Percentiles rank a stretch among this genome's conserved stretches.
These are phyloP conservation scores for Ascoidea rubescens DNA, from an alignment of 805 yeast species.

Conservation along the genomic window DNA sequence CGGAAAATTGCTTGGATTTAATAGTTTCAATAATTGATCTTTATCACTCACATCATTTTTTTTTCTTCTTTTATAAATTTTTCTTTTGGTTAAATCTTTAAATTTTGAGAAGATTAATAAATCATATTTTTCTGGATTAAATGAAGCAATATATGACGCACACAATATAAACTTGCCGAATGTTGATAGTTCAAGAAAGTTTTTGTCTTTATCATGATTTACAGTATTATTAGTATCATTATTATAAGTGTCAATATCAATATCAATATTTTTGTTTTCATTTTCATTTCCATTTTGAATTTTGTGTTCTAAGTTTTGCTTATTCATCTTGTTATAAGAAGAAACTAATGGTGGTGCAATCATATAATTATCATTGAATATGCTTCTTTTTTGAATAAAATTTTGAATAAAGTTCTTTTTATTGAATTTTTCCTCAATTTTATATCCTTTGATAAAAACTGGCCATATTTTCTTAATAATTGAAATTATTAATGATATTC, in stretches of 20 bases:
- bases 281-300: no score
- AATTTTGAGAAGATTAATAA: conserved; percentile 24
- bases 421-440: neutral
- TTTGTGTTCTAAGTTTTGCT: no score
- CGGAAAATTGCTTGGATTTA: conserved; percentile 27
- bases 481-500: conserved; percentile 16
- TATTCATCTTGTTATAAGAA: neutral
- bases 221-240: no score
- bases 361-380: no score
- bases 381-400: neutral
- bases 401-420: no score
- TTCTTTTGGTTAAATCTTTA: conserved; percentile 5
- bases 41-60: conserved; percentile 1
- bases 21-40: conserved; percentile 21
- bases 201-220: neutral
- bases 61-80: neutral
- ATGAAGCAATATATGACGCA: conserved; percentile 31
- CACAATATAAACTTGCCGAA: conserved; percentile 27
- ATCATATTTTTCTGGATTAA: conserved; percentile 25
- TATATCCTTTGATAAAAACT: neutral
- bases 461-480: conserved; percentile 9
- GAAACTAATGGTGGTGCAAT: neutral
- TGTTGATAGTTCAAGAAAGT: conserved; percentile 22
- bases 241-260: no score
- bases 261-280: neutral